phyloP scores from a whole-genome alignment of 768 basidiomycete genomes.

The Neoboletus subvelutipes region DNA sequence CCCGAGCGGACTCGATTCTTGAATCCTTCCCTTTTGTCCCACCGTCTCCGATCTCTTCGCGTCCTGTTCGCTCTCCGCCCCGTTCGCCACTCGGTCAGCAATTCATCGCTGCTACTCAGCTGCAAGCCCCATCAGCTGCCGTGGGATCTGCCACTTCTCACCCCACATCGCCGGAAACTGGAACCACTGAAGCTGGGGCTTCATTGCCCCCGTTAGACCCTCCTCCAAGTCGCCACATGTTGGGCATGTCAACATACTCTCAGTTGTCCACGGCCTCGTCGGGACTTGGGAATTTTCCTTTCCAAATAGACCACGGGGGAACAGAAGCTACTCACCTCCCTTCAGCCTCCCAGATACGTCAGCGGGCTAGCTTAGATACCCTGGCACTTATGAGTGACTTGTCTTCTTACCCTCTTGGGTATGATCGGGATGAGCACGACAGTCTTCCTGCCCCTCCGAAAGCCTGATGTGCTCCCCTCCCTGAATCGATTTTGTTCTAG shows the following conservation, averaged over 20 bases:
- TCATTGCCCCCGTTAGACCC: constrained; percentile 36
- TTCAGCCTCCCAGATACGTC: constrained; percentile 43
- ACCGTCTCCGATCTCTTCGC: constrained; percentile 84
- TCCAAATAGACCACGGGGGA: constrained; percentile 74
- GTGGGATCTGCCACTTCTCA: neutral
- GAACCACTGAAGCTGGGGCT: constrained; percentile 32
- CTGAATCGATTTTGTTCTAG: constrained; percentile 5
- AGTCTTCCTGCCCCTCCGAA: constrained; percentile 27
- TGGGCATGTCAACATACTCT: constrained; percentile 77
- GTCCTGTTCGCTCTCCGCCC: constrained; percentile 71
- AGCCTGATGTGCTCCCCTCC: constrained; percentile 15
- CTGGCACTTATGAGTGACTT: constrained; percentile 80
- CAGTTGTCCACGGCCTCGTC: constrained; percentile 75
- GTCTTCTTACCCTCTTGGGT: constrained; percentile 79
- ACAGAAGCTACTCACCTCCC: constrained; percentile 35
- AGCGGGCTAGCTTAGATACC: constrained; percentile 83
- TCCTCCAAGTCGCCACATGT: constrained; percentile 58
- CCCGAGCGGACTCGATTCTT: constrained; percentile 78
- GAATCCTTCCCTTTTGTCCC: constrained; percentile 90
- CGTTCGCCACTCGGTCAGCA: constrained; percentile 71
- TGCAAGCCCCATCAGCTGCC: constrained; percentile 4
- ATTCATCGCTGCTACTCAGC: constrained; percentile 36
- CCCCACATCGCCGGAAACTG: constrained; percentile 1
- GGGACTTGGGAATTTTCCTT: constrained; percentile 82
- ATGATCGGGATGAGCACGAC: constrained; percentile 46